Evolutionary conservation across 2,329 filamentous ascomycete genomes (phyloP), one percentile per base, ranked within the genome.

Genomic region (Monosporascus sp.): DNA sequence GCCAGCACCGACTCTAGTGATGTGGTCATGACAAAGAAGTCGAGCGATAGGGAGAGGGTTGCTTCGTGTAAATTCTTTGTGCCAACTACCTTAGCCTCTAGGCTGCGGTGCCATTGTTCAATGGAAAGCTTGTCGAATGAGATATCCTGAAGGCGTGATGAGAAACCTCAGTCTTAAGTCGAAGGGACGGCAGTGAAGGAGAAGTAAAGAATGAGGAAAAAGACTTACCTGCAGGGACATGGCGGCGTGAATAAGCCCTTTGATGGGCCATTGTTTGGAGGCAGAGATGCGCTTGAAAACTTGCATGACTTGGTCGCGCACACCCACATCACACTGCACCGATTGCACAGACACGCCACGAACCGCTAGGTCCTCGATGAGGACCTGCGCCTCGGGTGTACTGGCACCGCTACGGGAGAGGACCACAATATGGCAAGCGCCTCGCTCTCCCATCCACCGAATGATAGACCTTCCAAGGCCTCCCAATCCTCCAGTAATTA

Each of bases 401-500:
- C 31, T 44, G 6, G 17, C 45, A n/a, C 51, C 54, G 31, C 57
- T 50, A 26, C 64, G 48, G 11, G 62, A 65, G 9, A 65, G 51
- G 22, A 66, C 40, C 2, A 55, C 51, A 5, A 67, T 26, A 11
- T 63, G 31, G 1, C 55, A 54, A 24, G 61, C 64, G 20, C 63
- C 63, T 7, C 54, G 54, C 11, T 59, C 55, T 5, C n/a, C 43
- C 58, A 66, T 62, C 62, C 60, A 64, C 5, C 50, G 26, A 11
- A 58, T 44, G 11, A 64, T 52, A 24, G 50, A 53, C 41, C 55
- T 44, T 5, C 58, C 57, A 1, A 61, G 55, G 2, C 57, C 56
- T 3, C 58, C 55, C 1, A 63, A 38, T 20, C 58, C 60, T 6
- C 64, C 64, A 9, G 54, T 40, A 11, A 67, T 26, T n/a, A 65